Evolutionary conservation across 495 filamentous ascomycete species (phyloP), one percentile per base, ranked within the genome.

Genomic region (Parathielavia hyrcaniae): DNA sequence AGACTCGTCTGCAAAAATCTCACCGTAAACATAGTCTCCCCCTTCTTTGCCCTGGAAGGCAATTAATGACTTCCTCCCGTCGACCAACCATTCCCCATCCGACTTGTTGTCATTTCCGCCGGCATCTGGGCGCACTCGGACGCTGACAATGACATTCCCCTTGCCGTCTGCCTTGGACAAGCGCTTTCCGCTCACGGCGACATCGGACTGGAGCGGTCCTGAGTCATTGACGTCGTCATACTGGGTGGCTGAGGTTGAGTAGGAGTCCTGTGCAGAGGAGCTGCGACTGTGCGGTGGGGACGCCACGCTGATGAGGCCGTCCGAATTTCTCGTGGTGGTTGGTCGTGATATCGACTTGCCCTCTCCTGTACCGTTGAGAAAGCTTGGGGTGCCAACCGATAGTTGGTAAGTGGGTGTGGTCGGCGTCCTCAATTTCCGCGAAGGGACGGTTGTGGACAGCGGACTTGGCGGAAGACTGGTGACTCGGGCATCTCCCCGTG

Each of bases 131-230:
- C 95, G 82, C 46, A 97, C 90, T 59, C 93, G 81, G 49, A 98
- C 91, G 65, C 93, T 97, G 58, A 98, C 91, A 58, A 97, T 77
- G 32, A 98, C 93, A 72, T 97, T 97, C 4, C 95, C 93, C 68
- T 96, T 97, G 19, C 77, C 80, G 58, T 97, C 89, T 38, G 68
- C 9, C 62, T 73, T 81, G 17, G 78, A 81, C 23, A 63, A 32
- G 6, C 73, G 69, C 54, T 74, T 79, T 41, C 79, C 76, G 23
- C 72, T 69, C 14, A 71, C 49, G 13, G 61, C 53, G 46, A 67
- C 53, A 12, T 68, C 71, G 45, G 65, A 55, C 70, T 71, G 62
- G 79, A 68, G 61, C 67, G 76, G 61, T 14, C 66, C 43, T n/a
- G 62, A 69, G 22, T 88, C 86, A 12, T 77, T 78, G 35, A 74